Evolutionary conservation across 140 eudicot species (phyloP), one percentile per base, ranked within the genome.

Genomic region (Anethum foeniculum): DNA sequence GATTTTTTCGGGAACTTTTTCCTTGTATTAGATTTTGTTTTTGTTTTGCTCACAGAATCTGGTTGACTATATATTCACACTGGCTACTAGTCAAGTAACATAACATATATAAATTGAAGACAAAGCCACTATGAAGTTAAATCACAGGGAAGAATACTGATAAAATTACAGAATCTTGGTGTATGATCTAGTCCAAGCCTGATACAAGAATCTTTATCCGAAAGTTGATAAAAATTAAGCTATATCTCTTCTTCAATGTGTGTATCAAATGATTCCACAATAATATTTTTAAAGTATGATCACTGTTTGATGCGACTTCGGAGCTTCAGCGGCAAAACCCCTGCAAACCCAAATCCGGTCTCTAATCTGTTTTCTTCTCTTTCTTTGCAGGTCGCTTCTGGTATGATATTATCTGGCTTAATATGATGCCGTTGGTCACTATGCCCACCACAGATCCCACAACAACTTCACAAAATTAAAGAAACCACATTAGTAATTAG

Each of bases 371-470:
- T 83, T 94, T 94, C 93, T 90, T 92, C 64, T 77, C 97, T 80
- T 95, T 95, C 93, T 84, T 88, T 38, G 87, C 87, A 44, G 89
- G 86, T 65, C 83, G 88, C 78, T 90, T 95, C 82, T 76, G 89
- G 92, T 95, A 95, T 77, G 88, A 38, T 72, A 92, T 82, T 65
- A 95, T 95, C 85, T 94, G 98, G 83, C 92, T 86, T 84, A 94
- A 84, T 80, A 94, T 89, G 62, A 93, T 82, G 58, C 96, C 97
- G 64, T 94, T 94, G 9, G 95, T 94, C 86, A 90, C 38, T 48
- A 93, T 83, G 56, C 99, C 97, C 56, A 90, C 77, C 60, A 87
- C 97, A 44, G 97, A 95, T 56, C 99, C 99, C 96, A 86, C 27
- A 32, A 91, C 86, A 64, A 92, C 99, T 95, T 77, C 36, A 84